These are phyloP conservation scores for Leccinum griseonigrum DNA, from an alignment of 1,284 basidiomycete species.

Conservation along the genomic window DNA sequence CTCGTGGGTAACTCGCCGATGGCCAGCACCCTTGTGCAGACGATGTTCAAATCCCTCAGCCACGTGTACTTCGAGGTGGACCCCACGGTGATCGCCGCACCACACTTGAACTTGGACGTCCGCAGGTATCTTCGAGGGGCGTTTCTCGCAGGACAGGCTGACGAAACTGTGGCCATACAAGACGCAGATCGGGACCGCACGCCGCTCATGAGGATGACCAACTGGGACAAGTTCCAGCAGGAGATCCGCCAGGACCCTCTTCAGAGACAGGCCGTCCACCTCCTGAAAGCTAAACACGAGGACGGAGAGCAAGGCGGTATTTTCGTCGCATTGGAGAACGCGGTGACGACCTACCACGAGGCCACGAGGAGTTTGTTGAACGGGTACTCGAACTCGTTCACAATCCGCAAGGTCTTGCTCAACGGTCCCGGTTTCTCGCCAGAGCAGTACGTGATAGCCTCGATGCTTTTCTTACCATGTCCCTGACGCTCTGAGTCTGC, in stretches of 20 bases:
- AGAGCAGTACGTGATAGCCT: neutral
- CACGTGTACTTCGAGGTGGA: neutral
- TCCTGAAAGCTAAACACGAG: neutral
- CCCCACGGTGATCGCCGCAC: neutral
- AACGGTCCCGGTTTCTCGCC: conserved; percentile 4
- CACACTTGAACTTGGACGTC: neutral
- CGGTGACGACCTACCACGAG: neutral
- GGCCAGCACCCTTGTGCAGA: no score
- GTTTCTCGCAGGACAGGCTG: neutral
- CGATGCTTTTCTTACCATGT: neutral
- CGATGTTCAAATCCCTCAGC: no score
- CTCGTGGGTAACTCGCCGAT: neutral
- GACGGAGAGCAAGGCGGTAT: neutral
- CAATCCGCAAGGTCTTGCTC: neutral
- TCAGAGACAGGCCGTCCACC: neutral
- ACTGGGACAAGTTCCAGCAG: neutral
- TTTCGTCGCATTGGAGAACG: neutral
- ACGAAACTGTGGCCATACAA: neutral
- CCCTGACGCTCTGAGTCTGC: neutral
- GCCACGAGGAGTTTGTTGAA: neutral
- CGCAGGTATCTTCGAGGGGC: neutral
- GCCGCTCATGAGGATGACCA: neutral
- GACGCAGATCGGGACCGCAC: neutral
- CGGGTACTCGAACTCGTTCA: neutral
- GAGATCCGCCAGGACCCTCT: neutral